A percentile compares a stretch with the other conserved stretches of the same genome.
Evolutionary conservation across 129 eudicot species (phyloP).

Genomic region (Pseudognaphalium luteoalbum): DNA sequence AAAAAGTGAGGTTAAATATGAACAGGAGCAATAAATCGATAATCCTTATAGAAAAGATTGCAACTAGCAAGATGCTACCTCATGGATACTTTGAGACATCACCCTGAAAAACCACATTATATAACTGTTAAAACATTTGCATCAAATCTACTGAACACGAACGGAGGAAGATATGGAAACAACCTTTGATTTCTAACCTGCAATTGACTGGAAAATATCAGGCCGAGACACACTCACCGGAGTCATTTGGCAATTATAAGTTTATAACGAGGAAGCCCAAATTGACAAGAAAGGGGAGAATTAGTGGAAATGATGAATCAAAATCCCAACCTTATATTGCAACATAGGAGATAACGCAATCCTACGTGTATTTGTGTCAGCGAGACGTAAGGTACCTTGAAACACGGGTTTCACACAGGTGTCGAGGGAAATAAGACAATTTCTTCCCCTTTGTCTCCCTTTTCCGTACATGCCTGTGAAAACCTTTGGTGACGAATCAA

Average conservation of each 20-base stretch:
- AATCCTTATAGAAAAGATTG: too few species aligned
- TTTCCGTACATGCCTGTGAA: background rate
- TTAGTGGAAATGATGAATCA: background rate
- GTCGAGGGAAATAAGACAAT: background rate
- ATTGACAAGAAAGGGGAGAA: background rate
- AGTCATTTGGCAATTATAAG: too few species aligned
- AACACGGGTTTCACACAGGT: background rate
- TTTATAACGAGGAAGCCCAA: background rate
- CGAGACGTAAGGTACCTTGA: too few species aligned
- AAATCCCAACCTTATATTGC: background rate
- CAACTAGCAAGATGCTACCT: too few species aligned
- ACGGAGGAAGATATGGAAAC: background rate
- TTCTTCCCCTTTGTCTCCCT: background rate
- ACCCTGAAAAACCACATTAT: too few species aligned
- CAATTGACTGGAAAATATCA: background rate
- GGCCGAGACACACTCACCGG: background rate
- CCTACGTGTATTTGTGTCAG: too few species aligned
- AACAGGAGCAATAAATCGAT: too few species aligned
- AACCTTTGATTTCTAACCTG: background rate
- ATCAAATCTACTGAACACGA: too few species aligned
- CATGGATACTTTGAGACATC: too few species aligned
- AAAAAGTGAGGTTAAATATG: too few species aligned
- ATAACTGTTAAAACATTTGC: too few species aligned
- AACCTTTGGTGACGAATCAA: too few species aligned
- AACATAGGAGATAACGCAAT: background rate